A percentile compares a stretch with the other conserved stretches of the same genome.
phyloP scores from a whole-genome alignment of 331 rosid species.

The Prunus yedoensis region DNA sequence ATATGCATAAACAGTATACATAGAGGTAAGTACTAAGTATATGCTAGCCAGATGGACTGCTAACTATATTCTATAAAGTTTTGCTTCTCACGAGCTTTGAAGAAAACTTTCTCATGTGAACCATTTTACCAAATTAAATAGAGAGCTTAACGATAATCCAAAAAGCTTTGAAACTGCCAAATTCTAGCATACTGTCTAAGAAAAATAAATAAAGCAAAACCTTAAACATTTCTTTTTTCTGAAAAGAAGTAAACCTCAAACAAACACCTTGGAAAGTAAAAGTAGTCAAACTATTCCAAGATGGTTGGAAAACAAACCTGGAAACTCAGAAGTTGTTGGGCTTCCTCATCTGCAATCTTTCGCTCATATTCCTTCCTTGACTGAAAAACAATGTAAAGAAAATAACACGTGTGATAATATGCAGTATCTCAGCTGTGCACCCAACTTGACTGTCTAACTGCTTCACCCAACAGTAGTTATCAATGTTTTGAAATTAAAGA shows the following conservation, averaged over 20 bases:
- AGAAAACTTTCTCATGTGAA: background rate
- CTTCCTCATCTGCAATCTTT: constrained; percentile 75
- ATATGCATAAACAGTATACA: background rate
- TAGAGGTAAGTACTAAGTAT: background rate
- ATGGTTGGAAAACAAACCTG: constrained; percentile 47
- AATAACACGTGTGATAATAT: background rate
- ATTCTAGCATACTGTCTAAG: background rate
- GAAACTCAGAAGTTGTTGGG: constrained; percentile 63
- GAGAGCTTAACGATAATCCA: background rate
- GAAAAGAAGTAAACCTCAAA: background rate
- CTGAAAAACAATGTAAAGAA: constrained; percentile 29
- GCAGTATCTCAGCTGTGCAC: background rate
- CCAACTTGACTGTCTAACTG: background rate
- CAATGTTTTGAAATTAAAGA: background rate
- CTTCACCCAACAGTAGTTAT: background rate
- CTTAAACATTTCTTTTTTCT: background rate
- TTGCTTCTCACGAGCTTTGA: background rate
- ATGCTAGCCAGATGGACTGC: background rate
- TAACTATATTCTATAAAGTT: background rate
- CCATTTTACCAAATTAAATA: background rate
- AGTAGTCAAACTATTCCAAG: background rate
- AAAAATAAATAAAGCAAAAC: background rate
- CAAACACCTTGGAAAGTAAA: background rate
- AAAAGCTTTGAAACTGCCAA: background rate
- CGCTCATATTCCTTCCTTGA: constrained; percentile 77